These are phyloP conservation scores for Neurospora sp. DNA, from an alignment of 495 filamentous ascomycete species.

Conservation along the genomic window DNA sequence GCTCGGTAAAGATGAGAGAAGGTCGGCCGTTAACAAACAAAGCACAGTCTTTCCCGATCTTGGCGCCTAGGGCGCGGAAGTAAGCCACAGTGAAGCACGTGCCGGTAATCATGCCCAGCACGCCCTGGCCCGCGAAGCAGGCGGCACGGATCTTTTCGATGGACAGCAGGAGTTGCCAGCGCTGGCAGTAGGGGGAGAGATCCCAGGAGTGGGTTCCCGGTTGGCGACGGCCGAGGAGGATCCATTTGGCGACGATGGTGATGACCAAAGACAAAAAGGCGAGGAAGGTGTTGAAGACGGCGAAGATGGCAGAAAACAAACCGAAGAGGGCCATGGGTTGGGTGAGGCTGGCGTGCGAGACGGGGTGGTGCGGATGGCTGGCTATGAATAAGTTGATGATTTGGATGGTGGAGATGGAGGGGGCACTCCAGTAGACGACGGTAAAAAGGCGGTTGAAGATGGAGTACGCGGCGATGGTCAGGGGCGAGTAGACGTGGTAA, in stretches of 20 bases:
- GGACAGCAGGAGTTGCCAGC: slow-evolving; percentile 35
- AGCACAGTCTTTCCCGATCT: slow-evolving; percentile 34
- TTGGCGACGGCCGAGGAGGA: slow-evolving; percentile 30
- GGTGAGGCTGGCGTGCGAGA: slow-evolving; percentile 12
- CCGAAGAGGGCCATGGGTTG: slow-evolving; percentile 20
- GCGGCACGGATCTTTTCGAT: slow-evolving; percentile 32
- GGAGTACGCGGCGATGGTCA: slow-evolving; percentile 32
- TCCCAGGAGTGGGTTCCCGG: slow-evolving; percentile 40
- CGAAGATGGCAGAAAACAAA: slow-evolving; percentile 17
- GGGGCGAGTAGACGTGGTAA: slow-evolving; percentile 29
- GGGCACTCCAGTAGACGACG: slow-evolving; percentile 31
- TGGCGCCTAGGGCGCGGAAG: slow-evolving; percentile 33
- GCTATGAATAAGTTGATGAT: slow-evolving; percentile 8
- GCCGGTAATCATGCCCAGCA: slow-evolving; percentile 33
- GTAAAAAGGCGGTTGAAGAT: slow-evolving; percentile 21
- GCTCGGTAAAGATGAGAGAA: slow-evolving; percentile 38
- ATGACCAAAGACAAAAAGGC: slow-evolving; percentile 23
- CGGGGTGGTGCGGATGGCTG: not conserved
- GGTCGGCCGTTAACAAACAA: slow-evolving; percentile 34
- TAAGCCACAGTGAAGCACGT: slow-evolving; percentile 29
- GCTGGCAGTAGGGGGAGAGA: slow-evolving; percentile 6
- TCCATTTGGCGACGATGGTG: slow-evolving; percentile 30
- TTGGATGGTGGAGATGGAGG: slow-evolving; percentile 11
- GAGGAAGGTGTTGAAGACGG: slow-evolving; percentile 20
- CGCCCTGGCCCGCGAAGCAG: slow-evolving; percentile 31